Base-by-base conservation (phyloP, 2,329 filamentous ascomycete species). In the Periglandula ipomoeae region DNA sequence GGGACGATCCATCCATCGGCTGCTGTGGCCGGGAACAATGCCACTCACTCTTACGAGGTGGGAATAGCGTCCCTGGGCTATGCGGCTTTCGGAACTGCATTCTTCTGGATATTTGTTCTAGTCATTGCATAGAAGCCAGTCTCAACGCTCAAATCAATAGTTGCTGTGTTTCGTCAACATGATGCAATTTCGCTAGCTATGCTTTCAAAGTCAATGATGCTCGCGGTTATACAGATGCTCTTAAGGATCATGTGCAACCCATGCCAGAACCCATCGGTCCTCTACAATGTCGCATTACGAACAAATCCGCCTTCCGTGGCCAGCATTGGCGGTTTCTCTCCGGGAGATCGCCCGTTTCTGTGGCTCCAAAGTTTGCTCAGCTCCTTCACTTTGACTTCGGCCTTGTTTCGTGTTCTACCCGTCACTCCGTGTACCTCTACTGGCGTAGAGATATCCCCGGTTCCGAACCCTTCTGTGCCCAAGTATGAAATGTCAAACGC, bases 341-440 rank as follows among this genome's bases (percentile, higher is more conserved):
- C 57, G 1, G 80, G 79, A 37, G 70, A 75, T 50, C 61, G 66
- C 2, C 81, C 81, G 57, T 84, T 82, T 45, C 79, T 68, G 58
- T 84, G 84, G 53, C 73, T 67, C 80, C 81, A 83, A 24, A 84
- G 61, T 41, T 81, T 70, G 56, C 79, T 81, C 41, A 84, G 63
- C 47, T 84, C 75, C 62, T 75, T 81, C 5, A 83, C 79, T 58
- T 68, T 75, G 38, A 79, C 68, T 26, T 59, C 51, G 20, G 24
- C 61, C 56, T 53, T 65, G 59, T 4, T 59, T 56, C 22, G 61
- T 50, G 50, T 60, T 45, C 42, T 55, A 22, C 38, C 55, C 43
- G 50, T 56, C 50, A 55, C 62, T 1, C 65, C 67, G 22, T 71
- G 65, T 1, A 72, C 61, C 15, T 69, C 68, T 3, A 72, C 67